These are phyloP conservation scores for Kuraishia cidri DNA, from an alignment of 805 yeast genomes.

Conservation along the genomic window DNA sequence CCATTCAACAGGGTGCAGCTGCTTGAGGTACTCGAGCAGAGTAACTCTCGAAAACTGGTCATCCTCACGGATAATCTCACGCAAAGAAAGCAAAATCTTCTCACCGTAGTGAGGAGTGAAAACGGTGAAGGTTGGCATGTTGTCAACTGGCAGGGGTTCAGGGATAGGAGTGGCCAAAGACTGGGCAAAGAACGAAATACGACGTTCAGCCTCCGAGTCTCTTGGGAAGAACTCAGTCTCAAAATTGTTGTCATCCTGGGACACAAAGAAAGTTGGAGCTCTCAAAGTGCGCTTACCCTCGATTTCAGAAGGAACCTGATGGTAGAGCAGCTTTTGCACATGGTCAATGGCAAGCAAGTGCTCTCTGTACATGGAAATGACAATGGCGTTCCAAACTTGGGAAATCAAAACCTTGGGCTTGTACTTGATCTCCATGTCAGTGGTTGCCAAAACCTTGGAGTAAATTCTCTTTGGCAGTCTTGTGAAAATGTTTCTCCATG, in stretches of 20 bases:
- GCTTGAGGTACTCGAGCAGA: conserved; percentile 86
- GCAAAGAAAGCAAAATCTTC: conserved; percentile 84
- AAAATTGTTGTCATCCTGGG: conserved; percentile 93
- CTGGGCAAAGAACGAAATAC: conserved; percentile 98
- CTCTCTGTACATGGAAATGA: conserved; percentile 99
- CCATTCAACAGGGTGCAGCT: conserved; percentile 96
- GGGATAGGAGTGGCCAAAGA: conserved; percentile 98
- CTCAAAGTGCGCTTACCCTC: conserved; percentile 98
- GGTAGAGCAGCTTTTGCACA: conserved; percentile 93
- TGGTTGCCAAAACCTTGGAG: conserved; percentile 94
- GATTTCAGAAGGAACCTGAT: conserved; percentile 96
- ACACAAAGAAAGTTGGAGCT: conserved; percentile 97
- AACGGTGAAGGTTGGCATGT: conserved; percentile 99
- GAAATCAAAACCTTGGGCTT: conserved; percentile 97
- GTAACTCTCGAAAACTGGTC: conserved; percentile 95
- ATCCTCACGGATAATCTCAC: conserved; percentile 95
- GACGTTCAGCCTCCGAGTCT: conserved; percentile 98
- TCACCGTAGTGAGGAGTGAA: conserved; percentile 95
- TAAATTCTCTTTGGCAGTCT: conserved; percentile 98
- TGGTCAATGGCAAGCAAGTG: conserved; percentile 97
- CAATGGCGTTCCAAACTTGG: conserved; percentile 98
- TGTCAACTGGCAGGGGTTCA: conserved; percentile 97
- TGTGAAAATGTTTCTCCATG: conserved; percentile 98
- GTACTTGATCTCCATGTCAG: conserved; percentile 98
- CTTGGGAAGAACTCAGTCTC: conserved; percentile 96